Conservation (phyloP, 148 eudicot species). For the Camellia granthamiana region DNA sequence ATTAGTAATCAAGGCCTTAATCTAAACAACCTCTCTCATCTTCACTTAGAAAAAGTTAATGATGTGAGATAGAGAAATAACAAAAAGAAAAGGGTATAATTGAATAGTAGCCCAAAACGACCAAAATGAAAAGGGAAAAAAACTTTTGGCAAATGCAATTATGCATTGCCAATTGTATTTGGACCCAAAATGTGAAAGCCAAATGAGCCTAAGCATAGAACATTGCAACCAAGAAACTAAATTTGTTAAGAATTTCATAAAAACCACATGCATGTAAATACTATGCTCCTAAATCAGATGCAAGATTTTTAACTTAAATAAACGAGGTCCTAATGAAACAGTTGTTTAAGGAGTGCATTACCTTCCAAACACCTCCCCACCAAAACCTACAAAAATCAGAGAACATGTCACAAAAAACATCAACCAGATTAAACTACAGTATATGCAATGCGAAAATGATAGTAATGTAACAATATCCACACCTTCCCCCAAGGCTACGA, state of each 20-base stretch:
- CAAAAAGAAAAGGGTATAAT: not conserved
- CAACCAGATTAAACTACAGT: not conserved
- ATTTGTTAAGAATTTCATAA: not conserved
- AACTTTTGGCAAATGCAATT: not conserved
- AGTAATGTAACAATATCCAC: slow-evolving; percentile 7
- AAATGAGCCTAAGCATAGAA: not conserved
- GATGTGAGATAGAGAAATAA: not conserved
- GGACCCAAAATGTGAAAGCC: not conserved
- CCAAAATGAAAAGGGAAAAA: not conserved
- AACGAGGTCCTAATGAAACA: not conserved
- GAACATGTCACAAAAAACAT: not conserved
- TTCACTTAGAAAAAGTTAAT: not conserved
- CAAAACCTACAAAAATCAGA: slow-evolving; percentile 66
- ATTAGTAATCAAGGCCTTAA: not conserved
- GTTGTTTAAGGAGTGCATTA: slow-evolving; percentile 24
- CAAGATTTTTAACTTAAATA: not conserved
- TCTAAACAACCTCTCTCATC: not conserved
- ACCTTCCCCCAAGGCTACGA: slow-evolving; percentile 92
- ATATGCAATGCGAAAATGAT: not conserved
- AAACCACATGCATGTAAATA: slow-evolving; percentile 3
- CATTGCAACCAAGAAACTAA: not conserved
- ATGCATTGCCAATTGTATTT: not conserved
- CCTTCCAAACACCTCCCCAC: slow-evolving; percentile 99
- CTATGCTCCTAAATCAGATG: slow-evolving; percentile 4
- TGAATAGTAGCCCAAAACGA: not conserved